Percentiles rank a stretch among this genome's conserved stretches.
Conservation (phyloP, 345 rosid species). For the Mangifera indica region DNA sequence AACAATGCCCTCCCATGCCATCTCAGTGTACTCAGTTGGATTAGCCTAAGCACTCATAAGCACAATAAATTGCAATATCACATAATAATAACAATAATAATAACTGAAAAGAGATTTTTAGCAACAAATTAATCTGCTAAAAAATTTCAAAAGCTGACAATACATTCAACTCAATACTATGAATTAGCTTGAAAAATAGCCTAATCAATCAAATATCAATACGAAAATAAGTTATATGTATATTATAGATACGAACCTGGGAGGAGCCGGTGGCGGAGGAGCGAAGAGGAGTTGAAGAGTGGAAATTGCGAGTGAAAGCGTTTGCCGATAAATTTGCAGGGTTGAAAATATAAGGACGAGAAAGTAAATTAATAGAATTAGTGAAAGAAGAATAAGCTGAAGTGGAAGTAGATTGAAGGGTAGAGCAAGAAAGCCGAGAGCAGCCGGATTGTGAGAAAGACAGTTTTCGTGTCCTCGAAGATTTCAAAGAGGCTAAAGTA, state of each 20-base stretch:
- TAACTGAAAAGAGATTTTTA: no score
- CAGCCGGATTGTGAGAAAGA: slow-evolving; percentile 7
- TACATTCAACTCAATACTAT: neutral
- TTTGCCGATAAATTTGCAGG: neutral
- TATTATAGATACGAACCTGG: slow-evolving; percentile 30
- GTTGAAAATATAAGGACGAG: neutral
- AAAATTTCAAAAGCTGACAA: neutral
- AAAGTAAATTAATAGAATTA: slow-evolving; percentile 1
- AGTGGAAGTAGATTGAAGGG: slow-evolving; percentile 24
- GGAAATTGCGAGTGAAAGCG: slow-evolving; percentile 27
- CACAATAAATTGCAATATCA: neutral
- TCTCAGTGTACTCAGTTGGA: slow-evolving; percentile 69
- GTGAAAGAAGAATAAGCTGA: slow-evolving; percentile 21
- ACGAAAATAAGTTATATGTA: neutral
- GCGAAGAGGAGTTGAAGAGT: slow-evolving; percentile 40
- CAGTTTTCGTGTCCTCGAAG: slow-evolving; percentile 14
- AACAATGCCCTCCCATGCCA: slow-evolving; percentile 87
- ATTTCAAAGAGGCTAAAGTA: slow-evolving; percentile 25
- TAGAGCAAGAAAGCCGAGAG: slow-evolving; percentile 22
- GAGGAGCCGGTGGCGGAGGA: slow-evolving; percentile 40
- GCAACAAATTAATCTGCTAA: neutral
- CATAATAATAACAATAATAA: no score
- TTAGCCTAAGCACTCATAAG: slow-evolving; percentile 33
- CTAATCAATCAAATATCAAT: no score
- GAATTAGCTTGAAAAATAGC: no score